Evolutionary conservation across 805 yeast species (phyloP), one percentile per base, ranked within the genome.

Genomic region (Kazachstania viticola): DNA sequence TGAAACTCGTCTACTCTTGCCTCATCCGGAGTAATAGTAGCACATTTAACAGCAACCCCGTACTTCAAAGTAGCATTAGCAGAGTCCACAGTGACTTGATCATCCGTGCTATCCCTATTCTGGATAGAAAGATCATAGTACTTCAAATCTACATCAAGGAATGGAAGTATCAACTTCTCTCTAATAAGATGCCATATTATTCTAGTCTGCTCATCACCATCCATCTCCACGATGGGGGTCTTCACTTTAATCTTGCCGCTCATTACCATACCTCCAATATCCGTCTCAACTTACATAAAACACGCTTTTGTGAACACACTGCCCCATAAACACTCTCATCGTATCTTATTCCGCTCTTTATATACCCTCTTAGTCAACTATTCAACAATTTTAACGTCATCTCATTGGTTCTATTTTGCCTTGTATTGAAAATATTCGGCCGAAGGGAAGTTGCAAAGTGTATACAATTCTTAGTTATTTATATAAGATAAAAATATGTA

Each of bases 21-120:
- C 65, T 88, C 97, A 55, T 83, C 94, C 6, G 97, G 96, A n/a
- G 97, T 88, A 58, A 88, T 88, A 32, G 97, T 88, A 36, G 97
- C 97, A 65, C 97, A 88, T 65, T 88, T 88, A 47, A 88, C 83
- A 19, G 94, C 97, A 36, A 88, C 97, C 33, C 83, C 81, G 58
- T 83, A 79, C 60, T 85, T 72, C 58, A 75, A 64, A 46, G 84
- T 87, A 32, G 97, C 97, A 31, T 77, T 64, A 16, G 96, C 96
- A 9, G 95, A 81, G 34, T 88, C 95, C 22, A 69, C 54, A 14
- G 97, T 88, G 44, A 88, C 88, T 61, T 81, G 58, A 58, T 88
- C 97, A 48, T 83, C 68, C 13, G 97, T 88, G 47, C 71, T 57
- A 60, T 88, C 96, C 55, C 97, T 73, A 64, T 78, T 67, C 58